Evolutionary conservation across 1,284 basidiomycete species (phyloP).

Genomic region (Albatrellus sp.): DNA sequence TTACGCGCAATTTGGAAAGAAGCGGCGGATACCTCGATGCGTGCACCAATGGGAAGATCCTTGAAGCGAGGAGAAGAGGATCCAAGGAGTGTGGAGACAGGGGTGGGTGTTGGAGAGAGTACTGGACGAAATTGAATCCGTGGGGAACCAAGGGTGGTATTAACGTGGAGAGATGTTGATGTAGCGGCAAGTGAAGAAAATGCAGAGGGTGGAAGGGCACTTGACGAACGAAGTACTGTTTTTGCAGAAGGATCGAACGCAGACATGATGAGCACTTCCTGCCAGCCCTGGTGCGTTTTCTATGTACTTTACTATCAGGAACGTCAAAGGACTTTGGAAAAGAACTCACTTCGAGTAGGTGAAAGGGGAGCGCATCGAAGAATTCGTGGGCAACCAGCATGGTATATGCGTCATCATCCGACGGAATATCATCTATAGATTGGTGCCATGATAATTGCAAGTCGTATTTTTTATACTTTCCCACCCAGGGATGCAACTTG

Average conservation of each 20-base stretch:
- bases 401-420: slow-evolving; percentile 48
- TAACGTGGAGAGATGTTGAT: slow-evolving; percentile 9
- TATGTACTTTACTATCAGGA: slow-evolving; percentile 17
- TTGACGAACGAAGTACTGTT: slow-evolving; percentile 15
- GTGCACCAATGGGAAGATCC: slow-evolving; percentile 49
- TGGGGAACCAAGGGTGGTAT: slow-evolving; percentile 4
- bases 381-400: slow-evolving; percentile 94
- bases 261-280: slow-evolving; percentile 72
- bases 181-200: slow-evolving; percentile 3
- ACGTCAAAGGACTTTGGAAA: slow-evolving; percentile 2
- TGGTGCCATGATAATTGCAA: slow-evolving; percentile 63
- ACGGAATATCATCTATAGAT: slow-evolving; percentile 53
- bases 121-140: slow-evolving; percentile 42
- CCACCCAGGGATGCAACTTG: slow-evolving; percentile 29
- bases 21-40: slow-evolving; percentile 70
- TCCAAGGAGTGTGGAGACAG: slow-evolving; percentile 56
- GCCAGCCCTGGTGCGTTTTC: slow-evolving; percentile 75
- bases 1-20: slow-evolving; percentile 56
- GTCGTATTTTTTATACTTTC: slow-evolving; percentile 16
- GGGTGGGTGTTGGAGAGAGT: slow-evolving; percentile 52
- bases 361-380: slow-evolving; percentile 93
- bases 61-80: slow-evolving; percentile 62
- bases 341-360: slow-evolving; percentile 68
- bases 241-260: slow-evolving; percentile 18
- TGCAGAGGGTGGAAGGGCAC: background rate